Conservation (phyloP, 2,329 filamentous ascomycete species). For the Hortaea sp. region DNA sequence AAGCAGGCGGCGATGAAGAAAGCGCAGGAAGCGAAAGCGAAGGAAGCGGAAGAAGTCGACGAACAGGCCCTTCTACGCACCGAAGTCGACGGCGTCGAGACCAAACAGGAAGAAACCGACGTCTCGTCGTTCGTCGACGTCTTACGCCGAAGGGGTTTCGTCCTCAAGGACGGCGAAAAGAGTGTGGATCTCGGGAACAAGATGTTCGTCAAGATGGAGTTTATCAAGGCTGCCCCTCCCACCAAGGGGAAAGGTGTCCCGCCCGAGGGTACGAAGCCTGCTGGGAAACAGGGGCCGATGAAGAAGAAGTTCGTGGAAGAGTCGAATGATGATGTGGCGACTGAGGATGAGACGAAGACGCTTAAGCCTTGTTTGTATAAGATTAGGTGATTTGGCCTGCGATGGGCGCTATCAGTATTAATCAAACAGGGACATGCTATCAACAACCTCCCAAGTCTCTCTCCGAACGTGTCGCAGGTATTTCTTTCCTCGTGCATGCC, state of each 20-base stretch:
- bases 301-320: slow-evolving; percentile 51
- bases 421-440: too few relatives aligned
- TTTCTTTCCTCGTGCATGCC: too few relatives aligned
- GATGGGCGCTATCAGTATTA: too few relatives aligned
- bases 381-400: slow-evolving; percentile 51
- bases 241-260: slow-evolving; percentile 62
- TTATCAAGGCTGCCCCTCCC: slow-evolving; percentile 71
- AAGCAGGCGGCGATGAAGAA: slow-evolving; percentile 33
- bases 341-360: slow-evolving; percentile 56
- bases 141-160: slow-evolving; percentile 68
- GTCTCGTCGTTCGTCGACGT: slow-evolving; percentile 80
- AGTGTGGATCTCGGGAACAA: slow-evolving; percentile 79
- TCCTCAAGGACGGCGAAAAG: slow-evolving; percentile 56
- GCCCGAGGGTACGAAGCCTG: slow-evolving; percentile 26
- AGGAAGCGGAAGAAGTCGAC: slow-evolving; percentile 42
- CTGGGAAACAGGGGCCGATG: slow-evolving; percentile 26
- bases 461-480: too few relatives aligned
- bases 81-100: slow-evolving; percentile 58
- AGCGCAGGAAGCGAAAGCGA: slow-evolving; percentile 34
- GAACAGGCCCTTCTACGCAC: slow-evolving; percentile 51
- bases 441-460: too few relatives aligned
- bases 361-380: slow-evolving; percentile 97
- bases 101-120: slow-evolving; percentile 64
- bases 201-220: slow-evolving; percentile 98
- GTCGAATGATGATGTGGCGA: slow-evolving; percentile 44